Evolutionary conservation across 371 early-diverging fungal genomes (phyloP).

Genomic region (Rhizopus microsporus): DNA sequence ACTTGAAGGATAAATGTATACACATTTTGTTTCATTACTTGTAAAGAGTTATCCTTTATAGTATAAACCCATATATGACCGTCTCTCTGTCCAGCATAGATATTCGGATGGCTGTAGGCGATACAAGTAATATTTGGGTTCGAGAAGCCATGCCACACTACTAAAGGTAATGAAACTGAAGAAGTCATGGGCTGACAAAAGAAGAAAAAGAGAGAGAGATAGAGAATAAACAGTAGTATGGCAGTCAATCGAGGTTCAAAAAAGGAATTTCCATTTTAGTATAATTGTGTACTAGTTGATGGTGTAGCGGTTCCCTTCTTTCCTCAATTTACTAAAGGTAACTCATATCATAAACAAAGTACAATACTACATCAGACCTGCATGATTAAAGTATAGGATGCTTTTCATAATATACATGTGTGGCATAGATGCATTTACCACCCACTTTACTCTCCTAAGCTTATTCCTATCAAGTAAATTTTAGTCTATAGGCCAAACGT

Average conservation of each 20-base stretch:
- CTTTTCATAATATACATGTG: too few species aligned
- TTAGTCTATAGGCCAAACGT: constrained; percentile 28
- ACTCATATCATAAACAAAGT: too few species aligned
- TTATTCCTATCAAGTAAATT: constrained; percentile 13
- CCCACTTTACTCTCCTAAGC: constrained; percentile 12
- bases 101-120: constrained; percentile 34
- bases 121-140: constrained; percentile 46
- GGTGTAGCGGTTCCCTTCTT: too few species aligned
- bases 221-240: neutral
- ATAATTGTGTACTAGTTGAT: too few species aligned
- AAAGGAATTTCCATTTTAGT: too few species aligned
- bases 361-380: too few species aligned
- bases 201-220: constrained; percentile 5
- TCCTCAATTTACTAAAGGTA: too few species aligned
- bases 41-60: constrained; percentile 10
- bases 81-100: constrained; percentile 61
- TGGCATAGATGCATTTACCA: constrained; percentile 13
- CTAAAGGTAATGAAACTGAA: constrained; percentile 43
- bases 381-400: too few species aligned
- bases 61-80: constrained; percentile 63
- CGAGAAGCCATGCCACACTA: constrained; percentile 45
- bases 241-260: too few species aligned
- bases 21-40: constrained; percentile 2
- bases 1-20: neutral
- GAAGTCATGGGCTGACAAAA: constrained; percentile 33